Evolutionary conservation across 345 rosid species (phyloP).

Genomic region (Gossypium herbaceum): DNA sequence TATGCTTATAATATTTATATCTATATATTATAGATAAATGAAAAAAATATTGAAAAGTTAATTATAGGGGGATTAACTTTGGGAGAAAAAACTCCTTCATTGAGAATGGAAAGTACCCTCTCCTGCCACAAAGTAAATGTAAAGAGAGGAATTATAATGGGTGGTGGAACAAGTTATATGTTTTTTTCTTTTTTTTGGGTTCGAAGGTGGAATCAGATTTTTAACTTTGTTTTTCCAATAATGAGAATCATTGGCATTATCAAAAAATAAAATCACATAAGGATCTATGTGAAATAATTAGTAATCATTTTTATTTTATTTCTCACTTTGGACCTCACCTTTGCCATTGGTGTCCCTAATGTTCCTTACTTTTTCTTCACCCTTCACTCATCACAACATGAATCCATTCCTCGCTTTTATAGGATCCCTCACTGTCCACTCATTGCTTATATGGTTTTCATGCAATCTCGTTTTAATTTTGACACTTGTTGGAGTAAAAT

Average conservation of each 20-base stretch:
- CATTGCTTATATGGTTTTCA: conserved; percentile 26
- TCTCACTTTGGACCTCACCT: conserved; percentile 34
- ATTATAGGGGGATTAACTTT: too few relatives aligned
- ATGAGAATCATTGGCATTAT: conserved; percentile 44
- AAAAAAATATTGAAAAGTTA: too few relatives aligned
- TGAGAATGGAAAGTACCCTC: background rate
- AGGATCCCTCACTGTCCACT: conserved; percentile 30
- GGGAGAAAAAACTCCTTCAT: background rate
- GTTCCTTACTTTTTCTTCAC: background rate
- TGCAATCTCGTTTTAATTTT: conserved; percentile 26
- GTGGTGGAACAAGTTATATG: too few relatives aligned
- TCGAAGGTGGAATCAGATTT: conserved; percentile 11
- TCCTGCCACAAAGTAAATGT: background rate
- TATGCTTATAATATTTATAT: too few relatives aligned
- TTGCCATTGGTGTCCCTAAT: conserved; percentile 29
- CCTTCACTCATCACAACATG: conserved; percentile 31
- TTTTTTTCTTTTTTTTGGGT: too few relatives aligned
- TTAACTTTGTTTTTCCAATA: conserved; percentile 38
- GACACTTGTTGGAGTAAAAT: conserved; percentile 22
- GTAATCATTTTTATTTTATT: conserved; percentile 42
- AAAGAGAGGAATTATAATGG: conserved; percentile 16
- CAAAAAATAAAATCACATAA: conserved; percentile 36
- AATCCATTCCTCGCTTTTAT: conserved; percentile 34
- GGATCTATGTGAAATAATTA: conserved; percentile 56
- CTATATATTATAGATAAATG: too few relatives aligned